Evolutionary conservation across 2,329 filamentous ascomycete genomes (phyloP).

Genomic region (Biscogniauxia marginata): DNA sequence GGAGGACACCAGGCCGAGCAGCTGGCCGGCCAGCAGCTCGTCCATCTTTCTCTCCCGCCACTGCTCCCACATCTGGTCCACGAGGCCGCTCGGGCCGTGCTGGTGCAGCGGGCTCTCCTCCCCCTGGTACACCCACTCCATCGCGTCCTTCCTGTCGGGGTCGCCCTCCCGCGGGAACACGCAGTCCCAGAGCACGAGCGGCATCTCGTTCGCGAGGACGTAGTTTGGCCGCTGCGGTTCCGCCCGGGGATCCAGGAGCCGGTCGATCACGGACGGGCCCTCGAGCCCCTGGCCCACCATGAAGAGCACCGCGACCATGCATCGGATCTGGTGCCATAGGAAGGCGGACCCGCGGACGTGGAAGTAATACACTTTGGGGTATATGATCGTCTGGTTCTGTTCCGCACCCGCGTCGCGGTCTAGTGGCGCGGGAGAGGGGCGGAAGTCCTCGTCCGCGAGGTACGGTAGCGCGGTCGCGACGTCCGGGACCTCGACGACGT

Average conservation of each 20-base stretch:
- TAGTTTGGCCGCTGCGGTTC: slow-evolving; percentile 81
- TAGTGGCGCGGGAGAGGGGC: slow-evolving; percentile 24
- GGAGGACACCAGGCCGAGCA: slow-evolving; percentile 62
- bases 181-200: slow-evolving; percentile 95
- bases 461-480: slow-evolving; percentile 55
- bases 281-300: slow-evolving; percentile 88
- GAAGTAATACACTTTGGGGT: slow-evolving; percentile 79
- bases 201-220: slow-evolving; percentile 85
- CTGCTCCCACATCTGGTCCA: slow-evolving; percentile 74
- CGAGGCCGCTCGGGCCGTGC: slow-evolving; percentile 63
- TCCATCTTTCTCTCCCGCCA: slow-evolving; percentile 90
- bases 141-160: slow-evolving; percentile 48
- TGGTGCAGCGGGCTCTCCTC: slow-evolving; percentile 61
- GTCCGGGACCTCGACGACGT: slow-evolving; percentile 69
- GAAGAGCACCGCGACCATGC: slow-evolving; percentile 93
- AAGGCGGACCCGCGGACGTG: slow-evolving; percentile 88
- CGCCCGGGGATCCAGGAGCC: slow-evolving; percentile 69
- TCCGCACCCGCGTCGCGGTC: background rate
- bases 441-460: slow-evolving; percentile 46
- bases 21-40: slow-evolving; percentile 73
- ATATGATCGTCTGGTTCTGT: slow-evolving; percentile 10
- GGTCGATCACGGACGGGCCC: slow-evolving; percentile 66
- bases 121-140: slow-evolving; percentile 79
- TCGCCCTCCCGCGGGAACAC: slow-evolving; percentile 64
- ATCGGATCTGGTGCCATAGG: slow-evolving; percentile 95